A percentile compares a stretch with the other conserved stretches of the same genome.
Evolutionary conservation across 2,329 filamentous ascomycete species (phyloP).

Genomic region (Phialocephala subalpina): DNA sequence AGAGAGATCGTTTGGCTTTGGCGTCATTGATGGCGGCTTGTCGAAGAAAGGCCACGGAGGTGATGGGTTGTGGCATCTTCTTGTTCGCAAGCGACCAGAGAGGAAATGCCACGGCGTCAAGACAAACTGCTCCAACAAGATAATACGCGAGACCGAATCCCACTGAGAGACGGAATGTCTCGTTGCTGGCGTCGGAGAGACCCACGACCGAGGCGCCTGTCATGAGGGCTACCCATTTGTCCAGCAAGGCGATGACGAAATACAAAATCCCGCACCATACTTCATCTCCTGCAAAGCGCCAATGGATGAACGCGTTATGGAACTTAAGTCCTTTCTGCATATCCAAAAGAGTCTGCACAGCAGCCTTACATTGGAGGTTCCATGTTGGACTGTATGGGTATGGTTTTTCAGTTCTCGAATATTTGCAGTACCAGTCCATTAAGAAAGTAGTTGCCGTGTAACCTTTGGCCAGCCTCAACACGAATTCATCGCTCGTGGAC

Average conservation of each 20-base stretch:
- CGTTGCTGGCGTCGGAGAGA: slow-evolving; percentile 11
- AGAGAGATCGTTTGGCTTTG: slow-evolving; percentile 20
- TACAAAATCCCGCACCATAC: slow-evolving; percentile 33
- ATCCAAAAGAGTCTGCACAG: slow-evolving; percentile 25
- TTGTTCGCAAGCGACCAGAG: slow-evolving; percentile 21
- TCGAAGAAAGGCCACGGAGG: slow-evolving; percentile 19
- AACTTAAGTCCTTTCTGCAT: slow-evolving; percentile 28
- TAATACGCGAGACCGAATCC: slow-evolving; percentile 27
- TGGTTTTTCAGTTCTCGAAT: slow-evolving; percentile 56
- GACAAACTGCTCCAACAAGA: slow-evolving; percentile 28
- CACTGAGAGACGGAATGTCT: slow-evolving; percentile 22
- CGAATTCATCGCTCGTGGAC: too few relatives aligned
- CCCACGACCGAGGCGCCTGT: slow-evolving; percentile 25
- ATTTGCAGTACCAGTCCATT: slow-evolving; percentile 56
- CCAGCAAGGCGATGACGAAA: slow-evolving; percentile 30
- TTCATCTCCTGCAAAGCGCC: slow-evolving; percentile 33
- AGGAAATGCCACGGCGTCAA: slow-evolving; percentile 27
- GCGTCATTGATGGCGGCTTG: slow-evolving; percentile 23
- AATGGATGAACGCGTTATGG: slow-evolving; percentile 32
- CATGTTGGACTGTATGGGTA: slow-evolving; percentile 62
- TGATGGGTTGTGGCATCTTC: slow-evolving; percentile 22
- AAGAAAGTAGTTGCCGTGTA: slow-evolving; percentile 44
- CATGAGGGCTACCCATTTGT: slow-evolving; percentile 31
- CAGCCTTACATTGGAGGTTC: slow-evolving; percentile 39
- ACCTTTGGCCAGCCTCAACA: slow-evolving; percentile 51